Evolutionary conservation across 2,329 filamentous ascomycete genomes (phyloP), one percentile per base, ranked within the genome.

Genomic region (Penicillium aurantiogriseum): DNA sequence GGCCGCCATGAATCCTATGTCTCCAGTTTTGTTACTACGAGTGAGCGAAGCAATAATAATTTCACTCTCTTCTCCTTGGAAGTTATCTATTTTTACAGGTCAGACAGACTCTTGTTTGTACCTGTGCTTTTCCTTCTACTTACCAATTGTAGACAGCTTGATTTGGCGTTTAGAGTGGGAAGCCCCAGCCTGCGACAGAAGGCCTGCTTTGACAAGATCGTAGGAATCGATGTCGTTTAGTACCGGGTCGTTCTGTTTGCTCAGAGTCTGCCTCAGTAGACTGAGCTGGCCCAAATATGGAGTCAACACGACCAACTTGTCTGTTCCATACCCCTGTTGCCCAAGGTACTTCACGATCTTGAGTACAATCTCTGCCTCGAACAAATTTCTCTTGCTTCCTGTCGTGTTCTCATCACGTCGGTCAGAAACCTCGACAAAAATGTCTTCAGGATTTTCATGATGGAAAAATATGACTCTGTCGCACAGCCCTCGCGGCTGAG

Each of bases 11-110:
- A 92, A 92, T 0, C 89, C 89, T 31, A 91, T 89, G 1, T 91
- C 85, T 0, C 83, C 81, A 0, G 67, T 66, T 0, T 65, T 56
- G 60, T 92, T 92, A 68, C 88, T 88, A 5, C 89, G 77, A 0
- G 87, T 90, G 11, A 92, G 70, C 0, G 86, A 88, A 0, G 78
- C 83, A 8, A 92, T 81, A 0, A 91, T 85, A 17, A 92, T 87
- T 1, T 91, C 84, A 38, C 84, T 86, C 62, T 92, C 89, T 66
- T 92, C 89, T 1, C 89, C 88, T 69, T 92, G 89, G 56, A 89
- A 92, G 59, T 92, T 92, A 60, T 92, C 88, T 87, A 58, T 45
- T 42, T 47, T 47, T 9, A 50, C 35, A 29, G 15, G 36, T 57
- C 27, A 56, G 44, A 19, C 35, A 56, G 44, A n/a, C 17, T 25